Base-by-base conservation (phyloP, 371 early-diverging fungal genomes). In the Mortierella sp. region DNA sequence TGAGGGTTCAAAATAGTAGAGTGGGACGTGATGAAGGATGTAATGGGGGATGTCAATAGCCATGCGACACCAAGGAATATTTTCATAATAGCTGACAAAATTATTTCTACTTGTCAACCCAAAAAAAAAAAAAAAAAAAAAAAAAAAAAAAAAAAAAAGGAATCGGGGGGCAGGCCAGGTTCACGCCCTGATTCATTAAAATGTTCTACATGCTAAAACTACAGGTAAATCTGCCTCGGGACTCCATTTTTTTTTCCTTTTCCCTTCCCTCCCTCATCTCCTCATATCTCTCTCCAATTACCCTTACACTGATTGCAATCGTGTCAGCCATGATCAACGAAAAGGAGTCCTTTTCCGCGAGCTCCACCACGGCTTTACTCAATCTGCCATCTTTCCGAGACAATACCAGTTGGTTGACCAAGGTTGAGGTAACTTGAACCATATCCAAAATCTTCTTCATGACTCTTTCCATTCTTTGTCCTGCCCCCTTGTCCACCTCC, bases 351-450 rank as follows among this genome's bases (percentile, higher is more conserved):
- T n/a, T 14, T 50, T 4, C 46, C 9, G 9, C 11, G 16, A 6
- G 50, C n/a, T 16, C 21, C 50, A 14, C 14, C 14, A 50, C n/a
- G 14, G 46, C 43, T 46, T n/a, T 64, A 64, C 30, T 64, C 65
- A n/a, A 64, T 64, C 18, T 64, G 47, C 65, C 65, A 64, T 12
- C 65, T 43, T 28, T 64, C 65, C n/a, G 57, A 46, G n/a, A 57
- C 29, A 18, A 47, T 48, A 16, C 26, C n/a, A 25, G 57, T 57
- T 12, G 26, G 57, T 16, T n/a, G 57, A 19, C n/a, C 47, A 37
- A 56, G 47, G 45, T n/a, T 19, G 25, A 9, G 56, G 7, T 1
- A 57, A 64, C 14, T 57, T 48, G n/a, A 46, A 45, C 26, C 29
- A 46, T 19, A 57, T 3, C 47, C 45, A 11, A 28, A 30, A 48